These are phyloP conservation scores for Juglanconis oblonga DNA, from an alignment of 2,329 filamentous ascomycete genomes.

Conservation along the genomic window DNA sequence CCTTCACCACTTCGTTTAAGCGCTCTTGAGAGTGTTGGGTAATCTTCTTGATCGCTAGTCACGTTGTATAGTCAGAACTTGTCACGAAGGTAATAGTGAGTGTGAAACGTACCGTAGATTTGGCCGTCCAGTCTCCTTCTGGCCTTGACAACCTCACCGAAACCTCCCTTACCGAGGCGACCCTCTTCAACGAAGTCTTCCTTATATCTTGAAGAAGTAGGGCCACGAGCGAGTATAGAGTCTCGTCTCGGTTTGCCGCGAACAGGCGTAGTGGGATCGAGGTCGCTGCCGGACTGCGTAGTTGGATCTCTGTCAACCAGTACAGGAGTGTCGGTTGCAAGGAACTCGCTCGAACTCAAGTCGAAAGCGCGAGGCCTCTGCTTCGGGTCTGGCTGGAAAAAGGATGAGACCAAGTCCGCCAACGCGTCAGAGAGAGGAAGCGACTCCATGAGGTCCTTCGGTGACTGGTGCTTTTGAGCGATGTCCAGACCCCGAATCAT, in stretches of 20 bases:
- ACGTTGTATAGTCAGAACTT: background rate
- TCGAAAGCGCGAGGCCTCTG: constrained; percentile 83
- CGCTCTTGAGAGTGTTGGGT: constrained; percentile 75
- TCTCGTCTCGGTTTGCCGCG: constrained; percentile 54
- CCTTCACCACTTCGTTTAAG: constrained; percentile 77
- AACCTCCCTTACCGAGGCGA: constrained; percentile 86
- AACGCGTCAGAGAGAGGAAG: constrained; percentile 71
- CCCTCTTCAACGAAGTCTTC: constrained; percentile 91
- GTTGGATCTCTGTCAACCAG: constrained; percentile 44
- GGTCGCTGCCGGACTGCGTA: constrained; percentile 28
- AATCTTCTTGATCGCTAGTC: constrained; percentile 80
- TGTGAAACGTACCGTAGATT: constrained; percentile 59
- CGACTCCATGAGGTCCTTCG: constrained; percentile 68
- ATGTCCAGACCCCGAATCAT: constrained; percentile 88
- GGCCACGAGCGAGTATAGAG: constrained; percentile 50
- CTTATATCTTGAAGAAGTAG: constrained; percentile 69
- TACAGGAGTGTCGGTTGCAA: constrained; percentile 62
- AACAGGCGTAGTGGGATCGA: constrained; percentile 39
- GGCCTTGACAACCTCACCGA: constrained; percentile 93
- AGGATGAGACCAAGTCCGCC: constrained; percentile 74
- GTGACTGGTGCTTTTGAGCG: constrained; percentile 74
- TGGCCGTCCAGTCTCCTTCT: constrained; percentile 91
- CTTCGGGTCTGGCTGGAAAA: constrained; percentile 82
- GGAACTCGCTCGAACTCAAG: constrained; percentile 61
- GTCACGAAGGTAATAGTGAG: background rate